These are phyloP conservation scores for Prunus mongolica DNA, from an alignment of 306 rosid genomes.

Conservation along the genomic window DNA sequence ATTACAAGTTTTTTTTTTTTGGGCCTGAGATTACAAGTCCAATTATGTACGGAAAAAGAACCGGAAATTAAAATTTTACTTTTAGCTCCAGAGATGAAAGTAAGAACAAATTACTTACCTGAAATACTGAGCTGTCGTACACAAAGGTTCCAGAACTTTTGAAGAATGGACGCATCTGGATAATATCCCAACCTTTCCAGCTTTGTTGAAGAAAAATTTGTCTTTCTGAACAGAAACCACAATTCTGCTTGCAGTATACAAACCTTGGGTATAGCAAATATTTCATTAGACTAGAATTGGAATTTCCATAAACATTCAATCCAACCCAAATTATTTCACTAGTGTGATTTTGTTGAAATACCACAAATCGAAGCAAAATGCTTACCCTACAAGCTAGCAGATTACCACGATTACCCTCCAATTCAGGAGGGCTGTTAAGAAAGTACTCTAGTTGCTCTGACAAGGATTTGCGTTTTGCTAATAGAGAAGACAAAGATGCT, in stretches of 20 bases:
- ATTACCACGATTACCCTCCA: slow-evolving; percentile 50
- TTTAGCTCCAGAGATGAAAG: not conserved
- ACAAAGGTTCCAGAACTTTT: slow-evolving; percentile 79
- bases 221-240: slow-evolving; percentile 56
- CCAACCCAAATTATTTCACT: not conserved
- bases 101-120: slow-evolving; percentile 38
- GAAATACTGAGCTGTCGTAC: slow-evolving; percentile 64
- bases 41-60: not conserved
- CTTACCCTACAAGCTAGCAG: slow-evolving; percentile 80
- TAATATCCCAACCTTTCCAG: slow-evolving; percentile 69
- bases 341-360: slow-evolving; percentile 16
- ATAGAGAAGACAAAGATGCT: slow-evolving; percentile 54
- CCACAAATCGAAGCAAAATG: slow-evolving; percentile 5
- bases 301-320: slow-evolving; percentile 8
- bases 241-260: slow-evolving; percentile 62
- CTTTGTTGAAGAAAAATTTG: slow-evolving; percentile 46
- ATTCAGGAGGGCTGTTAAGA: slow-evolving; percentile 50
- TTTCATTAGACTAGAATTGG: slow-evolving; percentile 29
- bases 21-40: not conserved
- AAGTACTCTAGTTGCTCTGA: slow-evolving; percentile 63
- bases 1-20: too few species aligned
- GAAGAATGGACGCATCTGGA: slow-evolving; percentile 51
- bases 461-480: slow-evolving; percentile 56
- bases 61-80: not conserved
- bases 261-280: slow-evolving; percentile 49